phyloP scores from a whole-genome alignment of 345 rosid genomes.

The Populus ilicifolia region DNA sequence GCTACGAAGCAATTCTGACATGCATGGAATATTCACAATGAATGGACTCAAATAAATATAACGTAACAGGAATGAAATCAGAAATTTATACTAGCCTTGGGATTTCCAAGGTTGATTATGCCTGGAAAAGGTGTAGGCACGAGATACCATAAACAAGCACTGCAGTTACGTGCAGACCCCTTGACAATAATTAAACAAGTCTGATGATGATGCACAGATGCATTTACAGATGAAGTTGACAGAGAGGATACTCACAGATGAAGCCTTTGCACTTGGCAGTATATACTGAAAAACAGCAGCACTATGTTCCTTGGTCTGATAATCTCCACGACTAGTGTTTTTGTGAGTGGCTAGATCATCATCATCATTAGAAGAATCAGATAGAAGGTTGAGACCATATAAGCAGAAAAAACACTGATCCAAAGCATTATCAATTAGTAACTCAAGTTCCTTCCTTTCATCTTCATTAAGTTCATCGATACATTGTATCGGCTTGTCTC shows the following conservation, averaged over 20 bases:
- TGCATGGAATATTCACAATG: background rate
- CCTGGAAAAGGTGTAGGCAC: background rate
- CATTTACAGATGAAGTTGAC: slow-evolving; percentile 6
- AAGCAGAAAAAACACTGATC: slow-evolving; percentile 97
- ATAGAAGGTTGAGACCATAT: slow-evolving; percentile 93
- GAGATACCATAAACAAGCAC: background rate
- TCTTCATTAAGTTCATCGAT: slow-evolving; percentile 53
- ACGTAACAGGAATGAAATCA: background rate
- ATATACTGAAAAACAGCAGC: slow-evolving; percentile 97
- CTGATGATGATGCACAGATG: slow-evolving; percentile 27
- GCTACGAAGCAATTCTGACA: background rate
- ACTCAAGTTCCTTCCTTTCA: slow-evolving; percentile 89
- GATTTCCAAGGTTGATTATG: background rate
- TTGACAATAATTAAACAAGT: background rate
- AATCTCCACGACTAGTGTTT: slow-evolving; percentile 89
- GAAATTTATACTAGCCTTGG: background rate
- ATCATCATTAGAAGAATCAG: slow-evolving; percentile 80
- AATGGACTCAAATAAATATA: slow-evolving; percentile 11
- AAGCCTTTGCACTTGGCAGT: slow-evolving; percentile 81
- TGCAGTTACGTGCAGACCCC: background rate
- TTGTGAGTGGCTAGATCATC: slow-evolving; percentile 85
- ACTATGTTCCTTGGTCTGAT: slow-evolving; percentile 95
- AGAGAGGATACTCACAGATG: slow-evolving; percentile 69
- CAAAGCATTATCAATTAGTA: slow-evolving; percentile 72
- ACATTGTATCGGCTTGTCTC: slow-evolving; percentile 37